These are phyloP conservation scores for Kandelia obovata DNA, from an alignment of 345 rosid species.

Conservation along the genomic window DNA sequence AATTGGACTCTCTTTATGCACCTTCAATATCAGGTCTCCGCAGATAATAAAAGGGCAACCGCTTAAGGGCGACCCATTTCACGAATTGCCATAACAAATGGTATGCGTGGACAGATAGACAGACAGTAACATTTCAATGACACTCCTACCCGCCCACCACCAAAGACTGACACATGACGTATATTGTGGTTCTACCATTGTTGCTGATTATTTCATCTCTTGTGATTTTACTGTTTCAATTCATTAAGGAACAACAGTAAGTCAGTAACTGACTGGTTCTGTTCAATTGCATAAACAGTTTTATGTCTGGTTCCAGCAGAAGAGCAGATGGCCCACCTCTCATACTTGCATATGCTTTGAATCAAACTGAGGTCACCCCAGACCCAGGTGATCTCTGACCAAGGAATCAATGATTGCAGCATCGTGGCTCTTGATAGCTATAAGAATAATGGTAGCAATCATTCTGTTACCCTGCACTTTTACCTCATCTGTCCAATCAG, in stretches of 20 bases:
- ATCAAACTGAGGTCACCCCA: neutral
- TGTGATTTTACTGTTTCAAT: neutral
- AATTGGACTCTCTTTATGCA: no score
- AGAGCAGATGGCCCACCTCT: slow-evolving; percentile 4
- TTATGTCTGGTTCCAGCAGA: slow-evolving; percentile 4
- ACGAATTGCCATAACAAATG: no score
- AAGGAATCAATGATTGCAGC: slow-evolving; percentile 18
- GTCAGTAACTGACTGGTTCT: neutral
- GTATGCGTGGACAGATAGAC: slow-evolving; percentile 3
- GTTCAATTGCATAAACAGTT: neutral
- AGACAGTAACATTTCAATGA: slow-evolving; percentile 1
- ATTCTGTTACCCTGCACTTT: slow-evolving; percentile 18
- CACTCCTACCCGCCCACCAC: neutral
- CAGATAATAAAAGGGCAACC: no score
- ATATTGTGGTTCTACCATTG: slow-evolving; percentile 24
- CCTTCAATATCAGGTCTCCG: no score
- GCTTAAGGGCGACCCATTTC: no score
- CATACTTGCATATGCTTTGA: neutral
- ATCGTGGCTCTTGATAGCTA: slow-evolving; percentile 4
- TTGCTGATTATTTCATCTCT: slow-evolving; percentile 19
- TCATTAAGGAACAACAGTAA: slow-evolving; percentile 3
- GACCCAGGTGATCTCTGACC: neutral
- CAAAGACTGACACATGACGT: no score
- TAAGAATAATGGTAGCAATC: slow-evolving; percentile 15
- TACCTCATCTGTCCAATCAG: neutral